A percentile compares a stretch with the other conserved stretches of the same genome.
These are phyloP conservation scores for Xylaria scruposa DNA, from an alignment of 495 filamentous ascomycete genomes.

Conservation along the genomic window DNA sequence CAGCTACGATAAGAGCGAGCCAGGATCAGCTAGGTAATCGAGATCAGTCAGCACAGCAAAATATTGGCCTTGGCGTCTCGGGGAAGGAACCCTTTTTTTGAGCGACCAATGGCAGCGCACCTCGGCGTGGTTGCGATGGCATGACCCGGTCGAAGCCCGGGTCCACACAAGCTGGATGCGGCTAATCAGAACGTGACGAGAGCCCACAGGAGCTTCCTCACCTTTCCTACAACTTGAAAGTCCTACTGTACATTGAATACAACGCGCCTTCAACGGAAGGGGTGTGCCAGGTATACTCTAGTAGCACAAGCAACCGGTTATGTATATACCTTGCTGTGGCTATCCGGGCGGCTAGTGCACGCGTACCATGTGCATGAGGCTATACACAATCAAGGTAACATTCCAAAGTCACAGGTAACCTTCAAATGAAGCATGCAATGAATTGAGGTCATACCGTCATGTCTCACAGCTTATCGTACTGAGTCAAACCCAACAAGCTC, in stretches of 20 bases:
- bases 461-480: background rate
- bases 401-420: background rate
- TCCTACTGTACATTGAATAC: background rate
- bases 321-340: background rate
- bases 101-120: background rate
- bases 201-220: slow-evolving; percentile 14
- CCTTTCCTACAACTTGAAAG: background rate
- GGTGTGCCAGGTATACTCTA: background rate
- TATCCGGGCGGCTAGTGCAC: background rate
- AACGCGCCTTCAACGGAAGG: background rate
- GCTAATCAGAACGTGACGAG: background rate
- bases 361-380: background rate
- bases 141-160: background rate
- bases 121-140: background rate
- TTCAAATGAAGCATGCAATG: background rate
- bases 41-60: slow-evolving; percentile 12
- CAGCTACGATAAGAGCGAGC: slow-evolving; percentile 21
- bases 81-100: background rate
- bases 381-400: background rate
- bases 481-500: background rate
- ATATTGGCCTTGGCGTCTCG: slow-evolving; percentile 4
- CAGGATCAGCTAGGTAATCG: slow-evolving; percentile 5
- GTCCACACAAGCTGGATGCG: background rate
- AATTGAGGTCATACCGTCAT: background rate
- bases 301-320: background rate